Conservation (phyloP, 2,329 filamentous ascomycete species). For the Aspergillus neotritici region DNA sequence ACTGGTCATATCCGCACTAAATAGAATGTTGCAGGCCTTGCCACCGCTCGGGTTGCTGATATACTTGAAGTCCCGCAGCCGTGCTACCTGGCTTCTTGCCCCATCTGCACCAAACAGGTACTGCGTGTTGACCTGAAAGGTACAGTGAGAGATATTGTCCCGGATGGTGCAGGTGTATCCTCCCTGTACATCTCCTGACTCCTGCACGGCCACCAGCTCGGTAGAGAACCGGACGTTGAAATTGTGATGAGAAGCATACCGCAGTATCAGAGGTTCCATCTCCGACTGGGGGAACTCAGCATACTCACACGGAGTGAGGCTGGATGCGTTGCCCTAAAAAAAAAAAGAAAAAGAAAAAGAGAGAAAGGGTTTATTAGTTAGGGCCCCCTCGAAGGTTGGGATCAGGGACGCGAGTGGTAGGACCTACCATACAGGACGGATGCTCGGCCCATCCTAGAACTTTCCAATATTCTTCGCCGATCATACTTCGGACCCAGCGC, state of each 20-base stretch:
- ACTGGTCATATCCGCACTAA: not conserved
- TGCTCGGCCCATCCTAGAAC: not conserved
- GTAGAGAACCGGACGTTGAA: not conserved
- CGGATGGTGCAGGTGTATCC: too few species aligned
- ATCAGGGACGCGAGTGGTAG: too few species aligned
- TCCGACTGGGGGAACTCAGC: not conserved
- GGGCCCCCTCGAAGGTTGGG: too few species aligned
- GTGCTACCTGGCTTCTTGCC: not conserved
- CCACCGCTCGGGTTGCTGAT: constrained; percentile 1
- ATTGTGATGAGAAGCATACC: constrained; percentile 1
- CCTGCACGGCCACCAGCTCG: not conserved
- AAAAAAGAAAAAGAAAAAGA: too few species aligned
- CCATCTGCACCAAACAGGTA: constrained; percentile 4
- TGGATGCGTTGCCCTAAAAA: not conserved
- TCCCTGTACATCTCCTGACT: too few species aligned
- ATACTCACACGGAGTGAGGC: constrained; percentile 1
- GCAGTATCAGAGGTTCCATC: not conserved
- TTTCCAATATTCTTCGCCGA: not conserved
- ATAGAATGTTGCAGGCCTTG: constrained; percentile 1
- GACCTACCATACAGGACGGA: not conserved
- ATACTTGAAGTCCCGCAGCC: too few species aligned
- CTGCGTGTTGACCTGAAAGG: too few species aligned
- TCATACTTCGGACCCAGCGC: constrained; percentile 1
- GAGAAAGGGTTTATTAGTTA: too few species aligned
- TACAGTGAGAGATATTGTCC: too few species aligned